phyloP scores from a whole-genome alignment of 768 basidiomycete genomes.

The Amanita muscaria region DNA sequence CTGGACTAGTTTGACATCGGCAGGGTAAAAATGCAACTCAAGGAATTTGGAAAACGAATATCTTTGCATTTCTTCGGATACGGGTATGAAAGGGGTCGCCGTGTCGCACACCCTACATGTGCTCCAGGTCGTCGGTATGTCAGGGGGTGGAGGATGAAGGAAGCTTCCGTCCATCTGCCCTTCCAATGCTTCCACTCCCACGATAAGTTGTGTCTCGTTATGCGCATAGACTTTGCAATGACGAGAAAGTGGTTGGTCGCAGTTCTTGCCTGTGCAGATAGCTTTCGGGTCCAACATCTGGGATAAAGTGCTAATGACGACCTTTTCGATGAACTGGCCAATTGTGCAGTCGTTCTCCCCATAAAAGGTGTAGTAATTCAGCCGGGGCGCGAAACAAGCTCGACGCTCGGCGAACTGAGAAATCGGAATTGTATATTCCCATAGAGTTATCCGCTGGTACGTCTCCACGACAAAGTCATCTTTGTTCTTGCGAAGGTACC shows the following conservation, averaged over 20 bases:
- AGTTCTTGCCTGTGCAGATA: conserved; percentile 76
- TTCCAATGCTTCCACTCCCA: conserved; percentile 87
- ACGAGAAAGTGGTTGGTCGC: conserved; percentile 68
- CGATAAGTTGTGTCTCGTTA: conserved; percentile 71
- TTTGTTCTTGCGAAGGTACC: conserved; percentile 81
- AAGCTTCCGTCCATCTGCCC: conserved; percentile 58
- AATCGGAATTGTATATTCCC: conserved; percentile 73
- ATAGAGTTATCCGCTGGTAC: conserved; percentile 81
- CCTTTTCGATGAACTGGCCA: conserved; percentile 85
- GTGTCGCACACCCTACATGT: conserved; percentile 71
- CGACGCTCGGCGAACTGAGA: conserved; percentile 59
- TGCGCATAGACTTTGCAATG: conserved; percentile 93
- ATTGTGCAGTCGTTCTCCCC: conserved; percentile 89
- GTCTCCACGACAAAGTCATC: conserved; percentile 89
- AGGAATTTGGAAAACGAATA: conserved; percentile 96
- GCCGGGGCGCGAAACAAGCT: conserved; percentile 66
- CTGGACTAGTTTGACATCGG: conserved; percentile 74
- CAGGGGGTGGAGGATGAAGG: conserved; percentile 48
- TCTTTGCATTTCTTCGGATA: conserved; percentile 85
- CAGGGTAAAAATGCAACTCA: conserved; percentile 92
- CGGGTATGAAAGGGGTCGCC: conserved; percentile 80
- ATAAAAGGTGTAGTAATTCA: conserved; percentile 80
- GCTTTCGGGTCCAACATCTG: conserved; percentile 69
- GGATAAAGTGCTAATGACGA: conserved; percentile 56
- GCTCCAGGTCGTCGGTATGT: conserved; percentile 87